A percentile compares a stretch with the other conserved stretches of the same genome.
These are phyloP conservation scores for Pichia sp. DNA, from an alignment of 1,139 yeast species.

Conservation along the genomic window DNA sequence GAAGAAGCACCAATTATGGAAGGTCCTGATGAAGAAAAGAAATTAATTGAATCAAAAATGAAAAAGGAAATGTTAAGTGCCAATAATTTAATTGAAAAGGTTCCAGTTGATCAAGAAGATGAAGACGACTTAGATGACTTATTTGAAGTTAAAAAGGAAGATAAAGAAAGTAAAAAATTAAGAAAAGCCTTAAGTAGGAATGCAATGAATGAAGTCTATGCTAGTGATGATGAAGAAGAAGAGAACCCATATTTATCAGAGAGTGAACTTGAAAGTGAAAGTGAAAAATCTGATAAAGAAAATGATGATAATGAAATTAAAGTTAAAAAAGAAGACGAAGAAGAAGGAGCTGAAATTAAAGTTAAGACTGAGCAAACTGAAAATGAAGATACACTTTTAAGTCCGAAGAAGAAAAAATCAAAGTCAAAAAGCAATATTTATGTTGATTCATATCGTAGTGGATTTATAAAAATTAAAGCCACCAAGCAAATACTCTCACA, in stretches of 20 bases:
- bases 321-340: conserved; percentile 12
- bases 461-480: conserved; percentile 63
- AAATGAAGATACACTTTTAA: conserved; percentile 1
- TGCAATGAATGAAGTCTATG: conserved; percentile 86
- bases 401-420: conserved; percentile 14
- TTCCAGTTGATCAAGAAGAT: conserved; percentile 36
- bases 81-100: conserved; percentile 58
- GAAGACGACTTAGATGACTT: conserved; percentile 59
- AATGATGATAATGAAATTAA: conserved; percentile 35
- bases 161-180: conserved; percentile 84
- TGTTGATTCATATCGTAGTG: conserved; percentile 51
- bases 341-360: conserved; percentile 10
- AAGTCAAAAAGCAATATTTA: conserved; percentile 28
- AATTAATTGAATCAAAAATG: conserved; percentile 79
- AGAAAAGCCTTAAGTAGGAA: conserved; percentile 79
- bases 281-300: conserved; percentile 33
- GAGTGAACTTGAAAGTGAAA: conserved; percentile 62
- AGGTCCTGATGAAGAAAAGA: conserved; percentile 86
- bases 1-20: conserved; percentile 98
- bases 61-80: conserved; percentile 89
- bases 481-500: conserved; percentile 53
- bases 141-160: conserved; percentile 71
- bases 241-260: conserved; percentile 72
- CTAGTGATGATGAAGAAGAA: conserved; percentile 77
- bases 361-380: conserved; percentile 5